Evolutionary conservation across 1,284 basidiomycete genomes (phyloP).

Genomic region (Porodaedalea pini): DNA sequence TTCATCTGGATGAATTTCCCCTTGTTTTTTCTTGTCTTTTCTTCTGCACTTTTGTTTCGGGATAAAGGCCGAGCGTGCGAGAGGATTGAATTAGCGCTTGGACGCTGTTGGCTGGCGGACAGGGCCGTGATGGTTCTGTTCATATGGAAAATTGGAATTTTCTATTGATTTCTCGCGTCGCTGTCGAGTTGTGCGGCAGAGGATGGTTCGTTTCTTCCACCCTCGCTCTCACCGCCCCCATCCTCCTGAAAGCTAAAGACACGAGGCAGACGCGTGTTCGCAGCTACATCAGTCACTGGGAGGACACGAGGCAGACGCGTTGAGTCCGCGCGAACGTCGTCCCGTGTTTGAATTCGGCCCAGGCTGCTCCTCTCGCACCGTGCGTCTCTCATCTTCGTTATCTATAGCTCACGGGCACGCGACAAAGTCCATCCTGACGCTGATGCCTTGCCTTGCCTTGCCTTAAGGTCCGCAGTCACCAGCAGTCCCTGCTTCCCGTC

Average conservation of each 20-base stretch:
- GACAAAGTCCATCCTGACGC: background rate
- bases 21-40: no score
- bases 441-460: background rate
- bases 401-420: background rate
- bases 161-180: conserved; percentile 1
- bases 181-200: background rate
- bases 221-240: background rate
- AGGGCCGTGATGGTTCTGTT: no score
- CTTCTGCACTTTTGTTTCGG: no score
- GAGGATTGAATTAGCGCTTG: no score
- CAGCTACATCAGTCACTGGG: background rate
- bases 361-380: background rate
- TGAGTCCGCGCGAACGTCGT: background rate
- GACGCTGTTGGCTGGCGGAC: no score
- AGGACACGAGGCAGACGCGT: conserved; percentile 14
- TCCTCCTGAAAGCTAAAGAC: conserved; percentile 8
- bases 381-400: background rate
- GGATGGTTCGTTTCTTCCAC: background rate
- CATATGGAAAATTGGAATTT: background rate
- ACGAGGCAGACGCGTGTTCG: conserved; percentile 12
- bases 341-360: background rate
- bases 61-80: no score
- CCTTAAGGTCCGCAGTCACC: background rate
- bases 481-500: background rate
- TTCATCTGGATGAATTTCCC: no score